phyloP scores from a whole-genome alignment of 495 filamentous ascomycete species.

The Aspergillus baeticus region DNA sequence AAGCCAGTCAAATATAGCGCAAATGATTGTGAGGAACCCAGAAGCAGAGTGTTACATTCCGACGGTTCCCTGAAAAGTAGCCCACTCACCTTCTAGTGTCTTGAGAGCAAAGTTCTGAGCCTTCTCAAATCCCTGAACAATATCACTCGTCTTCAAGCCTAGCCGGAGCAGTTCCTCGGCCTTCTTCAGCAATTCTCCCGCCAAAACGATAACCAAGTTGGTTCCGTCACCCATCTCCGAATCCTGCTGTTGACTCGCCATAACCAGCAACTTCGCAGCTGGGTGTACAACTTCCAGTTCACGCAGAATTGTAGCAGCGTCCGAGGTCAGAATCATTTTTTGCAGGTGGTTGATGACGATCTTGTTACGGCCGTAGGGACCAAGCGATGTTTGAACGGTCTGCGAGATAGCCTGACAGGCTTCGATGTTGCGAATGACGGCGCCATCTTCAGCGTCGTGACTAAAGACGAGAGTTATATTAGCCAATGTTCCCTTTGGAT shows the following conservation, averaged over 20 bases:
- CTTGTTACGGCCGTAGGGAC: conserved; percentile 98
- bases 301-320: conserved; percentile 94
- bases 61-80: conserved; percentile 13
- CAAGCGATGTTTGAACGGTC: conserved; percentile 95
- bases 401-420: conserved; percentile 93
- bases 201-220: conserved; percentile 94
- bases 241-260: conserved; percentile 99
- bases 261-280: conserved; percentile 96
- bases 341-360: conserved; percentile 99
- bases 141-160: conserved; percentile 96
- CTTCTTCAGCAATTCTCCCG: conserved; percentile 95
- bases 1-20: neutral
- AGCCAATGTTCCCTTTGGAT: conserved; percentile 4
- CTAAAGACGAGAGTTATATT: conserved; percentile 43
- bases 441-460: conserved; percentile 98
- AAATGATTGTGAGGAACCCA: neutral
- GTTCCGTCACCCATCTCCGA: conserved; percentile 99
- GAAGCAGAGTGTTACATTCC: neutral
- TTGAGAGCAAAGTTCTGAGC: conserved; percentile 85
- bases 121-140: conserved; percentile 92
- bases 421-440: conserved; percentile 97
- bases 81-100: conserved; percentile 66
- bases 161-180: conserved; percentile 93
- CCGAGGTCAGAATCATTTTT: conserved; percentile 99
- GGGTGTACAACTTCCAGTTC: conserved; percentile 99